Base-by-base conservation (phyloP, 306 rosid genomes). In the Vigna radiata region DNA sequence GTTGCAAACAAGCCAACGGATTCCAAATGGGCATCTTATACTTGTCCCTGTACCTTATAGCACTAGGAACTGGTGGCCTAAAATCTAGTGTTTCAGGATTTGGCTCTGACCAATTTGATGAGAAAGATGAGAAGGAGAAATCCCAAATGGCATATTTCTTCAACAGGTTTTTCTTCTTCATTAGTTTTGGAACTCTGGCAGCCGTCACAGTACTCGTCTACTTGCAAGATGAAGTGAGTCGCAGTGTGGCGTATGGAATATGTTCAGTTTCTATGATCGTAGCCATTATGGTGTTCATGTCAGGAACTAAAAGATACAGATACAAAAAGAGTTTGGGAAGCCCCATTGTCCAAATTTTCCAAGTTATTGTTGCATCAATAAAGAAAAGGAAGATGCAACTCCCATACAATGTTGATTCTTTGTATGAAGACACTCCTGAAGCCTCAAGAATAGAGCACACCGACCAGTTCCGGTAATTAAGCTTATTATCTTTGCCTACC, bases 71-170 rank as follows among this genome's bases (percentile, higher is more conserved):
- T 0, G 97, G 98, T 5, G 98, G 98, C 62, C 82, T 92, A 7
- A 94, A 94, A 72, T 94, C 98, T n/a, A 94, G 98, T 69, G 87
- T 92, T 48, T 94, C 97, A 2, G 98, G 98, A 17, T 94, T 94
- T 59, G 98, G 98, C 10, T 86, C 91, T 0, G 98, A 94, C 71
- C 97, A 94, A 61, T 94, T 94, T 37, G 96, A 94, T 10, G 96
- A 90, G 63, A 91, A 88, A 73, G 93, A 91, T 81, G 96, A 88
- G 79, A 89, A 84, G 76, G 98, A 94, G 86, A 89, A 90, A 67
- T 87, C 96, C 41, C 91, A 94, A 43, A 92, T 88, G 92, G 85
- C 89, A 53, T 91, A 48, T 81, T 94, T 94, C 91, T 94, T 91
- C 86, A 88, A 89, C 71, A 87, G 98, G 76, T 92, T 92, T 73